These are phyloP conservation scores for Tetradesmus lagerheimii DNA, from an alignment of 139 green algal genomes.

Conservation along the genomic window DNA sequence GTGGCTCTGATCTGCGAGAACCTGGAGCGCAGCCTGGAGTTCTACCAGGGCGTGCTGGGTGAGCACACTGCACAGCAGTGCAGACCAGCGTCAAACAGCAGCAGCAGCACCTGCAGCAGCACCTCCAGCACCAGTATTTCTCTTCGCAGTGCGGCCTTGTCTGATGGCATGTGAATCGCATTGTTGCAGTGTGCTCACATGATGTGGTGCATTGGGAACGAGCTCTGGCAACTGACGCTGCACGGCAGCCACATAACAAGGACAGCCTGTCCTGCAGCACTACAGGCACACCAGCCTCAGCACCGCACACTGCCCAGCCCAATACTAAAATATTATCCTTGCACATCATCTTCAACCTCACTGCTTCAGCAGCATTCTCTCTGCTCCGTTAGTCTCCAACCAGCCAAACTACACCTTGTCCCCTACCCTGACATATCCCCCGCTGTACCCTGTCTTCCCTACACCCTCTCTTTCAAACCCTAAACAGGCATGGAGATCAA, in stretches of 20 bases:
- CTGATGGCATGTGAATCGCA: too few relatives aligned
- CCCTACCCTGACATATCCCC: too few relatives aligned
- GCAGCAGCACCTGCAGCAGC: neutral
- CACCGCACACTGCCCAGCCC: neutral
- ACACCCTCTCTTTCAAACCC: neutral
- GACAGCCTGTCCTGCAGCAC: neutral
- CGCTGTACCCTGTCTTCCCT: neutral
- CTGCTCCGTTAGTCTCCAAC: too few relatives aligned
- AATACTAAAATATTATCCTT: too few relatives aligned
- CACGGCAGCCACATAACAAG: neutral
- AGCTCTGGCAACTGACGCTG: neutral
- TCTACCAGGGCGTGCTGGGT: constrained; percentile 87
- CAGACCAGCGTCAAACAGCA: neutral
- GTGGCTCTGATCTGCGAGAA: constrained; percentile 87
- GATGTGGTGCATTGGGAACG: too few relatives aligned
- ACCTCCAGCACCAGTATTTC: neutral
- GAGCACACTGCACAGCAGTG: constrained; percentile 27
- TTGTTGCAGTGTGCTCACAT: too few relatives aligned
- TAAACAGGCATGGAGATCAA: constrained; percentile 79
- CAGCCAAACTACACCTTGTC: too few relatives aligned
- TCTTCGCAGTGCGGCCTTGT: neutral
- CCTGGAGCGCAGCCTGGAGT: constrained; percentile 82
- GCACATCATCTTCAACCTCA: too few relatives aligned
- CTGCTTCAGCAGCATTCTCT: too few relatives aligned
- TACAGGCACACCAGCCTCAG: neutral